Evolutionary conservation across 2,329 filamentous ascomycete species (phyloP), one percentile per base, ranked within the genome.

Genomic region (Cordyceps tenuipes): DNA sequence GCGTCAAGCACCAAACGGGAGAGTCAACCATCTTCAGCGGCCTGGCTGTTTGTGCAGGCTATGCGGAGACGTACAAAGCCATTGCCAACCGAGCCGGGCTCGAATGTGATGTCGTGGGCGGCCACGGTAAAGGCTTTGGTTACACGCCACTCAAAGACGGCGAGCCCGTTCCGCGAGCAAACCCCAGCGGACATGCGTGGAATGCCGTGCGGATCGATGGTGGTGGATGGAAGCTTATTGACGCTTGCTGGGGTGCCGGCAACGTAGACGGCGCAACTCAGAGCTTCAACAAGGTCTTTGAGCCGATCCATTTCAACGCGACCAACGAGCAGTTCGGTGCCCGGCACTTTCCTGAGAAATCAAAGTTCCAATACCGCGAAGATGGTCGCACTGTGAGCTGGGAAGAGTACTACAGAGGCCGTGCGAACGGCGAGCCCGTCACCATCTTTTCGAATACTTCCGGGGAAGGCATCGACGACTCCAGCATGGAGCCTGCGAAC

Each of bases 181-280:
- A 86, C 57, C 75, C 82, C 0, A 79, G 75, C 5, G 82, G 83
- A 1, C 93, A 97, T 72, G 93, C 94, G 0, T 97, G 94, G 94
- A 97, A 96, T 68, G 92, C 89, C 0, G 90, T 97, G 7, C 82
- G 85, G 56, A 91, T 97, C 61, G 93, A 97, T 67, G 83, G 86
- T 29, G 90, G 90, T 2, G 83, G 85, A 64, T 97, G 93, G 93
- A 96, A 97, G 73, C 81, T 97, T 1, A 76, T 97, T 53, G 94
- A 99, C 68, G 75, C 88, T 0, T 97, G 93, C 70, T 99, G 94
- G 94, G 94, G 94, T 44, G 90, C 93, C 0, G 93, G 93, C 2
- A 78, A 83, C 63, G 73, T 96, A 9, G 73, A 78, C 48, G 77
- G 68, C 21, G 64, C 59, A 54, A 78, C 77, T 21, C 57, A 59